phyloP scores from a whole-genome alignment of 169 alveolate species.

The Babesia ovis region DNA sequence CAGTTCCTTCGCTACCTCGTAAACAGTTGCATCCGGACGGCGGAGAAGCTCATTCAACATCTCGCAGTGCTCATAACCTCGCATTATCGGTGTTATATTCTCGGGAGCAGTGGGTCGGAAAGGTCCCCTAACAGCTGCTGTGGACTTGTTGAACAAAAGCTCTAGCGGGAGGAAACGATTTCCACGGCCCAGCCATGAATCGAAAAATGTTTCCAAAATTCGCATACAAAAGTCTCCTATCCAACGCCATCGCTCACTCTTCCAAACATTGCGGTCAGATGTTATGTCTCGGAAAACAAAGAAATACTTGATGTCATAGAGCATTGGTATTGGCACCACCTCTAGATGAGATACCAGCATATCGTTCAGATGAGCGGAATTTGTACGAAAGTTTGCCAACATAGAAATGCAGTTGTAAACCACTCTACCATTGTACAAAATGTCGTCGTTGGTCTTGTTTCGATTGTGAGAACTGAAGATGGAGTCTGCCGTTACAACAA shows the following conservation, averaged over 20 bases:
- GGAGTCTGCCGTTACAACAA: conserved; percentile 7
- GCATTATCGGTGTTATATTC: conserved; percentile 5
- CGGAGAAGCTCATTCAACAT: conserved; percentile 26
- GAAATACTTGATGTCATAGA: conserved; percentile 62
- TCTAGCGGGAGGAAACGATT: conserved; percentile 37
- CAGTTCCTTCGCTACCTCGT: conserved; percentile 26
- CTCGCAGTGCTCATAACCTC: conserved; percentile 40
- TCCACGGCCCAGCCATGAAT: conserved; percentile 52
- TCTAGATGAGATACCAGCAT: conserved; percentile 54
- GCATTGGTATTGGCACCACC: conserved; percentile 37
- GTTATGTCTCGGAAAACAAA: conserved; percentile 35
- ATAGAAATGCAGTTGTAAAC: conserved; percentile 49
- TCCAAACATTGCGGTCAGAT: conserved; percentile 25
- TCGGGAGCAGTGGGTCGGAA: conserved; percentile 42
- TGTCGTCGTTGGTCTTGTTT: conserved; percentile 38
- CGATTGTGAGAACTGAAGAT: conserved; percentile 37
- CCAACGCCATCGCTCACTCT: conserved; percentile 48
- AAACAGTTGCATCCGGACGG: conserved; percentile 22
- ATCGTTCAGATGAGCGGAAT: conserved; percentile 33
- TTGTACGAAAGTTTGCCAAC: conserved; percentile 36
- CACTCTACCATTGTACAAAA: conserved; percentile 49
- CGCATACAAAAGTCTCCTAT: conserved; percentile 40
- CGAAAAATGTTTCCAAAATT: conserved; percentile 57
- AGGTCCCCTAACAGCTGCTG: conserved; percentile 44
- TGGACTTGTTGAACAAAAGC: conserved; percentile 49